A percentile compares a stretch with the other conserved stretches of the same genome.
Evolutionary conservation across 1,284 basidiomycete species (phyloP).

Genomic region (Cryptococcus amylolentus): DNA sequence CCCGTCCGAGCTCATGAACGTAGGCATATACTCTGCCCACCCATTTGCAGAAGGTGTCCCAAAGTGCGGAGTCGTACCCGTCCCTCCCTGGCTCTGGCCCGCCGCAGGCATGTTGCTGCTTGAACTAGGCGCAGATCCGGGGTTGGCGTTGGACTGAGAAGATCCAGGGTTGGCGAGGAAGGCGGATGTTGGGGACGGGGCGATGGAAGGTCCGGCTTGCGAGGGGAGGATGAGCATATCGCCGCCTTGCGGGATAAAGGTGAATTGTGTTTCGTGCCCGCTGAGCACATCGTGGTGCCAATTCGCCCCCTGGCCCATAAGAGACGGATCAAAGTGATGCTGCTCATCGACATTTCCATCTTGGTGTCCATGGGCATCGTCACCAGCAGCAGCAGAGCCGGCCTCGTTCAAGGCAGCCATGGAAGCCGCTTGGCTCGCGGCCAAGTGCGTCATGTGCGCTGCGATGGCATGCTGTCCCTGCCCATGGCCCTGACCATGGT

Average conservation of each 20-base stretch:
- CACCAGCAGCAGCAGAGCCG: constrained; percentile 2
- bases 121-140: constrained; percentile 1
- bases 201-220: constrained; percentile 41
- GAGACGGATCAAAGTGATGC: constrained; percentile 31
- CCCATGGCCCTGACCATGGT: no score
- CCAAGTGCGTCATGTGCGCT: not conserved
- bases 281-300: constrained; percentile 35
- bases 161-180: constrained; percentile 16
- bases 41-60: constrained; percentile 29
- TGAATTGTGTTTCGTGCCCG: constrained; percentile 31
- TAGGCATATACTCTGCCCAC: constrained; percentile 46
- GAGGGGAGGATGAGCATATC: constrained; percentile 49
- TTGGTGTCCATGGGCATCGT: not conserved
- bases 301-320: constrained; percentile 27
- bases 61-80: not conserved
- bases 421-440: constrained; percentile 1
- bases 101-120: constrained; percentile 15
- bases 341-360: constrained; percentile 7
- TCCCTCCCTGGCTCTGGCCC: constrained; percentile 23
- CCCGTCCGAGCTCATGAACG: constrained; percentile 46
- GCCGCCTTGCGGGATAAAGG: constrained; percentile 45
- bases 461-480: constrained; percentile 3
- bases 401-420: not conserved
- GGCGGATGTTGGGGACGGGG: constrained; percentile 35
- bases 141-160: constrained; percentile 6